A percentile compares a stretch with the other conserved stretches of the same genome.
Conservation (phyloP, 2,329 filamentous ascomycete species). For the Dactylellina leptospora region DNA sequence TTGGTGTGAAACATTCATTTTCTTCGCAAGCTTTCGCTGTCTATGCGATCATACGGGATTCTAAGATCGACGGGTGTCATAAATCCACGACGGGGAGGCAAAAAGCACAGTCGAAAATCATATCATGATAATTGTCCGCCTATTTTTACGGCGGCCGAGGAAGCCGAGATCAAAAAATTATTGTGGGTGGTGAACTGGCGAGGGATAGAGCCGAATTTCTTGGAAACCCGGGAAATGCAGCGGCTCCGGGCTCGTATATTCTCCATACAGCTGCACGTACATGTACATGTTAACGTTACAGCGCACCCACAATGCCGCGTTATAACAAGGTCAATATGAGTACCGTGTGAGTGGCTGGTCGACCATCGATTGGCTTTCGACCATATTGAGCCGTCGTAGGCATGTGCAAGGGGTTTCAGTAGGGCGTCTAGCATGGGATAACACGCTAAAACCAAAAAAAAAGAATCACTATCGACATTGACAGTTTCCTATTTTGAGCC, state of each 20-base stretch:
- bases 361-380: background rate
- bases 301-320: background rate
- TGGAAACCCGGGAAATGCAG: background rate
- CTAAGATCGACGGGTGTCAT: background rate
- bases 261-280: background rate
- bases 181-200: too few relatives aligned
- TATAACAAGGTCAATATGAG: background rate
- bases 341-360: background rate
- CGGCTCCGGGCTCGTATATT: background rate
- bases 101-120: conserved; percentile 7
- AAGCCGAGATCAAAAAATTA: too few relatives aligned
- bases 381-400: conserved; percentile 30
- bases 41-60: background rate
- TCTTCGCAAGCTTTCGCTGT: conserved; percentile 4
- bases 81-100: conserved; percentile 18
- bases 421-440: conserved; percentile 2
- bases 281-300: too few relatives aligned
- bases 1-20: conserved; percentile 8
- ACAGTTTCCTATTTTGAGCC: conserved; percentile 40
- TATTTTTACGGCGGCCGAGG: too few relatives aligned
- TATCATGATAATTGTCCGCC: too few relatives aligned
- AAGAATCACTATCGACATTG: conserved; percentile 18
- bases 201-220: background rate
- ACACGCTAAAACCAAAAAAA: conserved; percentile 17
- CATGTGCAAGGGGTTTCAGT: conserved; percentile 12